Percentiles rank a stretch among this genome's conserved stretches.
phyloP scores from a whole-genome alignment of 1,284 basidiomycete species.

The Cryptococcus sp. region DNA sequence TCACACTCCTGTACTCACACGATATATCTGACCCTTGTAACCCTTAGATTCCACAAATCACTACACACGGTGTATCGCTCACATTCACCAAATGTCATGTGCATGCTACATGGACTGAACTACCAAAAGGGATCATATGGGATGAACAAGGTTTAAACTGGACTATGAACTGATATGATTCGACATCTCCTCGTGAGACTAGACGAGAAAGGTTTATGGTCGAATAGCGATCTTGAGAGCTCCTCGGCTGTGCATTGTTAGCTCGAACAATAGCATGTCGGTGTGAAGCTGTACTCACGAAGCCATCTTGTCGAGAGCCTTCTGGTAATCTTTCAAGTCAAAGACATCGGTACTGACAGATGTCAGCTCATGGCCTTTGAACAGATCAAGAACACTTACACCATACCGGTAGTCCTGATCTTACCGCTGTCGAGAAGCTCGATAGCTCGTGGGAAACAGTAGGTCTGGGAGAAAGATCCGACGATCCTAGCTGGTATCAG shows the following conservation, averaged over 20 bases:
- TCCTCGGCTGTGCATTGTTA: conserved; percentile 21
- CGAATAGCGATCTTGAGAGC: conserved; percentile 48
- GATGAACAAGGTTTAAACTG: no score
- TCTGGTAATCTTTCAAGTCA: conserved; percentile 70
- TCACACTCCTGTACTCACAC: no score
- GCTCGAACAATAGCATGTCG: not conserved
- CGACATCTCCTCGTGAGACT: no score
- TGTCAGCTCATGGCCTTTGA: not conserved
- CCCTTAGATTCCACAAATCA: no score
- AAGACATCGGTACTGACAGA: conserved; percentile 58
- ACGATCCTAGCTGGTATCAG: conserved; percentile 58
- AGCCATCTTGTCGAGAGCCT: conserved; percentile 77
- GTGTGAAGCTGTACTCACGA: conserved; percentile 16
- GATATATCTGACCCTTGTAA: no score
- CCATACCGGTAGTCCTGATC: conserved; percentile 77
- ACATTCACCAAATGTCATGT: no score
- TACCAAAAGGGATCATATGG: no score
- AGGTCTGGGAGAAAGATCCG: conserved; percentile 76
- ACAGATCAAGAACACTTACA: conserved; percentile 31
- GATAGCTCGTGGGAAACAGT: conserved; percentile 81
- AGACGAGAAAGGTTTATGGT: conserved; percentile 14
- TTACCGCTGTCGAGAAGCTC: conserved; percentile 81
- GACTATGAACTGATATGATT: no score
- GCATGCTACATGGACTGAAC: no score
- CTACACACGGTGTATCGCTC: no score